Evolutionary conservation across 23 red algal genomes (phyloP).

Genomic region (Agarophyton chilense): DNA sequence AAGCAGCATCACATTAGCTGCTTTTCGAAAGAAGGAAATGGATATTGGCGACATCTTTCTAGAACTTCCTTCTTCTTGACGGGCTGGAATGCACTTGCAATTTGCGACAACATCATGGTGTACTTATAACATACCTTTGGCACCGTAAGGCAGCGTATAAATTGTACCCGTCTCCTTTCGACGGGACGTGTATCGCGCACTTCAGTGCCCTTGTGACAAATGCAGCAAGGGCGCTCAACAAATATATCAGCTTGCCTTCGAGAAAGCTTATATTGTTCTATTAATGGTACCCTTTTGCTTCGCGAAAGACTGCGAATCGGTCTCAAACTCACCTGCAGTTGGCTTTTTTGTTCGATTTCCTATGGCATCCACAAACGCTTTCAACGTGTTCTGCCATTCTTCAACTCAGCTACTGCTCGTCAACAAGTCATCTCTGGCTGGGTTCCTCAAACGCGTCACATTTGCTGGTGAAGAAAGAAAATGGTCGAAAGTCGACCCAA

Average conservation of each 20-base stretch:
- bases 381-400: constrained; percentile 37
- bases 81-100: constrained; percentile 31
- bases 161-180: not conserved
- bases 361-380: constrained; percentile 35
- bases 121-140: constrained; percentile 24
- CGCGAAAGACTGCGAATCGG: constrained; percentile 12
- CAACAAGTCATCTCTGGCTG: constrained; percentile 17
- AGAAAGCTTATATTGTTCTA: constrained; percentile 3
- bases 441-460: constrained; percentile 31
- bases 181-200: too few relatives aligned
- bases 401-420: constrained; percentile 1
- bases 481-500: constrained; percentile 42
- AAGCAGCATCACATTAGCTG: constrained; percentile 15
- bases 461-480: not conserved
- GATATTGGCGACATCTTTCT: constrained; percentile 27
- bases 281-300: constrained; percentile 44
- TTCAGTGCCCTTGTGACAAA: too few relatives aligned
- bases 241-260: not conserved
- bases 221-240: too few relatives aligned
- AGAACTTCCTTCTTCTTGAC: constrained; percentile 21
- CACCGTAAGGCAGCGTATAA: not conserved
- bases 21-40: constrained; percentile 22
- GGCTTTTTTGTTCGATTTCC: constrained; percentile 23
- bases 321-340: constrained; percentile 22
- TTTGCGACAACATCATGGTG: constrained; percentile 40